Conservation (phyloP, 164 flowering plant species). For the Aristolochia contorta region DNA sequence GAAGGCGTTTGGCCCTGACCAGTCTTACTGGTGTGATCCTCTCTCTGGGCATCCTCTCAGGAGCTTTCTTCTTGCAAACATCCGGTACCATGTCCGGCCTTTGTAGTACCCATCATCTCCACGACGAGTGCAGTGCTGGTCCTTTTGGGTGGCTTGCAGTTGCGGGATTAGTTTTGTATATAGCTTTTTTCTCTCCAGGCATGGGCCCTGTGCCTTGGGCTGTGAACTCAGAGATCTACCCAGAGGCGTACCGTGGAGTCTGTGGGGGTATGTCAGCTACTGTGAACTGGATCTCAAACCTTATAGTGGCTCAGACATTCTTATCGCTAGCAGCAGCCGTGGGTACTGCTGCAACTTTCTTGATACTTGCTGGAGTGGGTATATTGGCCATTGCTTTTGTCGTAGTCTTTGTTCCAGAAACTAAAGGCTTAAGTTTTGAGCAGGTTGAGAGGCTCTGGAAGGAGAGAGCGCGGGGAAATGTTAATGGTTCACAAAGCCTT, state of each 20-base stretch:
- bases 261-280: conserved; percentile 98
- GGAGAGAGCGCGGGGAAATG: conserved; percentile 54
- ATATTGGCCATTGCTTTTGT: conserved; percentile 65
- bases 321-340: conserved; percentile 55
- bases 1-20: conserved; percentile 56
- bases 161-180: conserved; percentile 66
- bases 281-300: conserved; percentile 79
- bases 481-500: conserved; percentile 18
- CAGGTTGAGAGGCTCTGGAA: conserved; percentile 86
- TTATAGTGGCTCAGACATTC: conserved; percentile 75
- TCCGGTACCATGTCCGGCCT: conserved; percentile 21
- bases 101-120: conserved; percentile 5
- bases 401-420: conserved; percentile 68
- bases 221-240: conserved; percentile 90
- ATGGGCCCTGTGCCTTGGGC: conserved; percentile 99
- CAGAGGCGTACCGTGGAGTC: conserved; percentile 66
- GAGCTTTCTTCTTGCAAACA: conserved; percentile 46
- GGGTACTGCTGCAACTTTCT: conserved; percentile 70
- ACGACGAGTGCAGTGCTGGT: neutral
- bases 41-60: conserved; percentile 54
- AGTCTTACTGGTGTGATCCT: conserved; percentile 65
- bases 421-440: conserved; percentile 76
- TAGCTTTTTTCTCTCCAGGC: conserved; percentile 83
- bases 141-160: conserved; percentile 62
- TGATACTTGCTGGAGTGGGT: conserved; percentile 58